Conservation (phyloP, 129 eudicot genomes). For the Deinandra increscens region DNA sequence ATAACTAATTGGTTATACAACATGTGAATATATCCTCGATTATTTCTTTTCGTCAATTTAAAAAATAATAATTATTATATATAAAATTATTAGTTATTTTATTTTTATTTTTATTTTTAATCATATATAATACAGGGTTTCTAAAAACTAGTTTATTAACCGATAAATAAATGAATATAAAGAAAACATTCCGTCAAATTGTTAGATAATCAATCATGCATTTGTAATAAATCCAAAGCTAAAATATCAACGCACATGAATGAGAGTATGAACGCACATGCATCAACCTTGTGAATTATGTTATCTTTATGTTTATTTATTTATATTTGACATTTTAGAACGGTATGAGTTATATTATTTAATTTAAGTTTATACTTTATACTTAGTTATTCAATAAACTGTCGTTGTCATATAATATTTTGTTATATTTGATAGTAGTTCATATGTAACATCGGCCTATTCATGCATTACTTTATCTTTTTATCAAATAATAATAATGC, state of each 20-base stretch:
- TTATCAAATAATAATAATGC: too few species aligned
- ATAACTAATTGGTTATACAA: too few species aligned
- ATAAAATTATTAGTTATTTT: too few species aligned
- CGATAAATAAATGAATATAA: too few species aligned
- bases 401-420: neutral
- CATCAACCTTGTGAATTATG: neutral
- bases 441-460: slow-evolving; percentile 17
- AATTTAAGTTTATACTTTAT: slow-evolving; percentile 6
- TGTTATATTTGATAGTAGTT: slow-evolving; percentile 9
- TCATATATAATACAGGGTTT: too few species aligned
- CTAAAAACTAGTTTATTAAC: too few species aligned
- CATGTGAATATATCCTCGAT: too few species aligned
- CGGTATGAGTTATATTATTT: neutral
- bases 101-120: too few species aligned
- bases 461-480: neutral
- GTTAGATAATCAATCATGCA: neutral
- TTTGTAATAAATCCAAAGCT: neutral
- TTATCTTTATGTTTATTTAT: neutral
- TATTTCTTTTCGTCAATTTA: too few species aligned
- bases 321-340: too few species aligned
- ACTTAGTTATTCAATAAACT: neutral
- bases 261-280: neutral
- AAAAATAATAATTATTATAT: too few species aligned
- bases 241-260: slow-evolving; percentile 11
- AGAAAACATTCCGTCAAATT: too few species aligned